Evolutionary conservation across 768 basidiomycete species (phyloP), one percentile per base, ranked within the genome.

Genomic region (Mycena haematopus): DNA sequence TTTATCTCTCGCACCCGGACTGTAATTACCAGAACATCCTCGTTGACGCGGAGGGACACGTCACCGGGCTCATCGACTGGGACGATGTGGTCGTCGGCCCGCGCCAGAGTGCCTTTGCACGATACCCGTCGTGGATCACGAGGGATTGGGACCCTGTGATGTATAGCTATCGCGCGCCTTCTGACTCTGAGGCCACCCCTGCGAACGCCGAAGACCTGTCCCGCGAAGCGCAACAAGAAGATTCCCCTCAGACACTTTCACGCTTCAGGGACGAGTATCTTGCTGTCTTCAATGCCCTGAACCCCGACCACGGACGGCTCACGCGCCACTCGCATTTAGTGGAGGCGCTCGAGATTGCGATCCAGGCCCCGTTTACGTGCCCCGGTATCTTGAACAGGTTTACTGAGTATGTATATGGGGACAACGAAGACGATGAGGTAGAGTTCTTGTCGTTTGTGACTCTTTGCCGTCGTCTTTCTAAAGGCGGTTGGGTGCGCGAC

Each of bases 1-100:
- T 47, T 40, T 74, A 72, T 56, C 63, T 74, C 45, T 66, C 65
- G 22, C 66, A 64, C 25, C 71, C 73, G 11, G 70, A 73, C 53
- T 70, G 68, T 45, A 56, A 67, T 62, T 68, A 58, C 56, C 73
- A 74, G 62, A 74, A 73, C 44, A 59, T 73, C 42, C 64, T 72
- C 27, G 69, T 70, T 24, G 68, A 71, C 58, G 66, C 66, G 19
- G 63, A 71, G 10, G 70, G 69, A 31, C 66, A 52, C 40, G 57
- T n/a, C n/a, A n/a, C n/a, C n/a, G n/a, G n/a, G n/a, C n/a, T 74
- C 45, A 72, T 72, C 29, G 73, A 74, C 55, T 74, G 72, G 72
- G 72, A 73, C 65, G 62, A 60, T 27, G 57, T 67, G 24, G 22
- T 24, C 15, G 59, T 68, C 36, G 45, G 50, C 40, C 70, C 71